Evolutionary conservation across 345 rosid species (phyloP).

Genomic region (Eucalyptus marginata): DNA sequence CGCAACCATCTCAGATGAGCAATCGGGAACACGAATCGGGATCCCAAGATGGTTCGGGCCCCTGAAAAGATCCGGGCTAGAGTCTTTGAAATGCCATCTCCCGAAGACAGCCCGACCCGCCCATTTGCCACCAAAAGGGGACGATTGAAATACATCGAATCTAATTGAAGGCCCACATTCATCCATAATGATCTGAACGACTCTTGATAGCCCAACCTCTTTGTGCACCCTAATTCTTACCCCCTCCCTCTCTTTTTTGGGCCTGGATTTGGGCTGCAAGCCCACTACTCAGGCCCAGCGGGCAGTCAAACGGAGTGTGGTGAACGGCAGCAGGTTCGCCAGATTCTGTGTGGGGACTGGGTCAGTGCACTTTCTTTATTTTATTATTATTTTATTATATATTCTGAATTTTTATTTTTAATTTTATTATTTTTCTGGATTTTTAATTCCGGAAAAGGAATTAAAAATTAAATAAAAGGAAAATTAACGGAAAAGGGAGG

Average conservation of each 20-base stretch:
- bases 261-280: background rate
- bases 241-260: background rate
- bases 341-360: background rate
- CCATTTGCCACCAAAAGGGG: background rate
- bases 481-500: background rate
- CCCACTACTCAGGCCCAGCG: background rate
- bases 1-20: background rate
- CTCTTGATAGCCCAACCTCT: background rate
- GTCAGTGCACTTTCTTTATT: background rate
- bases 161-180: background rate
- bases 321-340: background rate
- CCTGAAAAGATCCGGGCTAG: background rate
- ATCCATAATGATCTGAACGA: background rate
- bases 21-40: background rate
- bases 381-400: background rate
- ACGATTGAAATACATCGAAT: background rate
- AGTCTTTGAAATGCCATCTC: background rate
- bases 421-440: background rate
- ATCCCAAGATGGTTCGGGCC: background rate
- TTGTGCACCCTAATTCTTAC: background rate
- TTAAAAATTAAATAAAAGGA: background rate
- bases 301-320: background rate
- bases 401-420: background rate
- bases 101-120: rapidly evolving
- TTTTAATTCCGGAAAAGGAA: background rate